Conservation (phyloP, 2,329 filamentous ascomycete genomes). For the Ophiostoma novo-ulmi region DNA sequence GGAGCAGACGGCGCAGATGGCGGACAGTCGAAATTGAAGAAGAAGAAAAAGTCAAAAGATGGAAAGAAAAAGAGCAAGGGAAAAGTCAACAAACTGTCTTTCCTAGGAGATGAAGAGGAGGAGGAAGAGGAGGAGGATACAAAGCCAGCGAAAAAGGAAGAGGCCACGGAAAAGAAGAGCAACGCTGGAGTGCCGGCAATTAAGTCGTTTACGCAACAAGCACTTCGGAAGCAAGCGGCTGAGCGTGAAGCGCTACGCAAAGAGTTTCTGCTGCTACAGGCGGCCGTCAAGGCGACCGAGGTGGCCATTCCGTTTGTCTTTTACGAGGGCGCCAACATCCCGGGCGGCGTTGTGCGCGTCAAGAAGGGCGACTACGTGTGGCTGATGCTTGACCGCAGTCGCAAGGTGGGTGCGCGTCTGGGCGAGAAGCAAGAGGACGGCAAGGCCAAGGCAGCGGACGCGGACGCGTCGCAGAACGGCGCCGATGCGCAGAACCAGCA, state of each 20-base stretch:
- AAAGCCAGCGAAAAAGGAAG: constrained; percentile 24
- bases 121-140: constrained; percentile 30
- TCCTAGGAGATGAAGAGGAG: constrained; percentile 44
- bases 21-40: constrained; percentile 24
- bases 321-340: constrained; percentile 88
- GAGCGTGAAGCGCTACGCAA: constrained; percentile 68
- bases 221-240: constrained; percentile 70
- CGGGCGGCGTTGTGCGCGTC: constrained; percentile 75
- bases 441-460: neutral
- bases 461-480: neutral
- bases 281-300: constrained; percentile 81
- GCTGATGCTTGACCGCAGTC: constrained; percentile 86
- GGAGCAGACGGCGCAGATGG: constrained; percentile 46
- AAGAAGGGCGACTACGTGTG: constrained; percentile 92
- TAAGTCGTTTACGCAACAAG: constrained; percentile 58
- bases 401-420: constrained; percentile 81
- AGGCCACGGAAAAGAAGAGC: neutral
- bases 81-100: constrained; percentile 52
- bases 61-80: constrained; percentile 44
- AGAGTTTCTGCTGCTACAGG: constrained; percentile 77
- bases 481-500: constrained; percentile 2
- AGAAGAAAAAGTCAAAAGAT: constrained; percentile 41
- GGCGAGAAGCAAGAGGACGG: constrained; percentile 48
- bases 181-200: constrained; percentile 49
- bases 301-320: constrained; percentile 93